Evolutionary conservation across 148 eudicot species (phyloP).

Genomic region (Beta vulgaris): DNA sequence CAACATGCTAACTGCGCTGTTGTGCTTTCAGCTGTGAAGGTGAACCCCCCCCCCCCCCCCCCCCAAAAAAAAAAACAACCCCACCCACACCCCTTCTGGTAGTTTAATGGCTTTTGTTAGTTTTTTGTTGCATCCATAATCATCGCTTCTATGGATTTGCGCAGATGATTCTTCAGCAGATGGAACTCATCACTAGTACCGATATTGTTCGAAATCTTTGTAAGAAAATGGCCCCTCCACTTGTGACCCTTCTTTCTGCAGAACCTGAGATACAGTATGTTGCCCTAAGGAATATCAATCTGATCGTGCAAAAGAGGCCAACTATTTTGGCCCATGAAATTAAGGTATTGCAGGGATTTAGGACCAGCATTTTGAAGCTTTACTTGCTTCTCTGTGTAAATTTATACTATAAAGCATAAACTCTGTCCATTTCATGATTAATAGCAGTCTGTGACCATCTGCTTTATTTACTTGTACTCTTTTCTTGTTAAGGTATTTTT

Average conservation of each 20-base stretch:
- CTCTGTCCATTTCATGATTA: background rate
- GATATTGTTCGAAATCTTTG: constrained; percentile 93
- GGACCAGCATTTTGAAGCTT: background rate
- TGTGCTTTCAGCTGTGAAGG: constrained; percentile 99
- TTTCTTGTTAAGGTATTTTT: constrained; percentile 71
- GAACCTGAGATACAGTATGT: constrained; percentile 99
- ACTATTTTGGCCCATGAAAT: constrained; percentile 98
- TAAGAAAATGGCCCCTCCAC: constrained; percentile 99
- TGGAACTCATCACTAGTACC: constrained; percentile 95
- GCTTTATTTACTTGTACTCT: constrained; percentile 10
- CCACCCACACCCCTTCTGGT: background rate
- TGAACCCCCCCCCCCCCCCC: constrained; percentile 28
- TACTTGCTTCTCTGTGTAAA: background rate
- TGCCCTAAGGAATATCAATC: constrained; percentile 90
- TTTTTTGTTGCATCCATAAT: background rate
- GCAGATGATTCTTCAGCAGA: constrained; percentile 98
- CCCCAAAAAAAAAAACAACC: too few relatives aligned
- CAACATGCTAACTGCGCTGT: constrained; percentile 99
- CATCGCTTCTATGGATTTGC: constrained; percentile 15
- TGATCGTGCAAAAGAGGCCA: constrained; percentile 94
- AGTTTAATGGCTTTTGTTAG: constrained; percentile 9
- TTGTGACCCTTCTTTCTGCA: constrained; percentile 96
- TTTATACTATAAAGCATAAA: background rate
- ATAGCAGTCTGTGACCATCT: background rate
- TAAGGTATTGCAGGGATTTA: constrained; percentile 50